Evolutionary conservation across 306 rosid genomes (phyloP).

Genomic region (Castanospermum australe): DNA sequence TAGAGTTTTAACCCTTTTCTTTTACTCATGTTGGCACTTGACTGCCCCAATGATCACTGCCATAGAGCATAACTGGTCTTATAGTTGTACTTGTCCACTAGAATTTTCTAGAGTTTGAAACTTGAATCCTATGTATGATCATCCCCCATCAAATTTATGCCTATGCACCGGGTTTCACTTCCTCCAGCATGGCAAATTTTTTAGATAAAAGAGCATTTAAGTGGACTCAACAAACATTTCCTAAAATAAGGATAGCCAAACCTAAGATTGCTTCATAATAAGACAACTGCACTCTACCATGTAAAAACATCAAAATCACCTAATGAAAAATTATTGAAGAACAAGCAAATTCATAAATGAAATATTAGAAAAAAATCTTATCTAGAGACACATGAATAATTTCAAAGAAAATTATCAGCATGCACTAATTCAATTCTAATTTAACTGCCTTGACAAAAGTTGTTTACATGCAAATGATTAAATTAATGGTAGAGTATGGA

Average conservation of each 20-base stretch:
- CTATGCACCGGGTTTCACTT: background rate
- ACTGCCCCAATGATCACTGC: too few relatives aligned
- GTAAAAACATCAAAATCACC: background rate
- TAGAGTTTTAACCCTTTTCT: too few relatives aligned
- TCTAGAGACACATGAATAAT: conserved; percentile 1
- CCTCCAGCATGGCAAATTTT: background rate
- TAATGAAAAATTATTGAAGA: background rate
- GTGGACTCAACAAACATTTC: too few relatives aligned
- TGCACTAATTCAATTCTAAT: background rate
- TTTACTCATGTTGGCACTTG: too few relatives aligned
- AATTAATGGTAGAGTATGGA: background rate
- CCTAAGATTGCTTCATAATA: background rate
- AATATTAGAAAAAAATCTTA: background rate
- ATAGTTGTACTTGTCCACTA: too few relatives aligned
- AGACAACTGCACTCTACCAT: background rate
- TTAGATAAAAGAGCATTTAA: background rate
- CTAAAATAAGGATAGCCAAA: too few relatives aligned
- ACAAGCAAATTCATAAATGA: background rate
- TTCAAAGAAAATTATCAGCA: background rate
- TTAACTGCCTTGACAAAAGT: too few relatives aligned
- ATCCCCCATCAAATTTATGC: background rate
- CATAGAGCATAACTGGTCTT: too few relatives aligned
- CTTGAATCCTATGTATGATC: background rate
- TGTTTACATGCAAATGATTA: background rate
- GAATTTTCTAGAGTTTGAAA: too few relatives aligned